Conservation (phyloP, 176 grass and related monocot species). For the Tillandsia fasciculata region DNA sequence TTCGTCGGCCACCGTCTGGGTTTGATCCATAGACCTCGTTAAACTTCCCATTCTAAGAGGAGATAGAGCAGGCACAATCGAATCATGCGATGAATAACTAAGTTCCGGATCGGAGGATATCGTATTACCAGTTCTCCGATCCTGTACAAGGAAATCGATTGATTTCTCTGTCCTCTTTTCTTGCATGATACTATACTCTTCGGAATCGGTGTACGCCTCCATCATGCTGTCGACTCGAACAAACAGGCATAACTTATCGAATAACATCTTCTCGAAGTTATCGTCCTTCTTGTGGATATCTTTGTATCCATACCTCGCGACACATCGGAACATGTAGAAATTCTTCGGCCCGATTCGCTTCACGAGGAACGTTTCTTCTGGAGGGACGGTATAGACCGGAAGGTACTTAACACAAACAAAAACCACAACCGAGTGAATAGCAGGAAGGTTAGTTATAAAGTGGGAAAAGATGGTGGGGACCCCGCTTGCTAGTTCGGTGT, state of each 20-base stretch:
- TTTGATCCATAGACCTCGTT: conserved; percentile 22
- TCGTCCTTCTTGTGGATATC: conserved; percentile 90
- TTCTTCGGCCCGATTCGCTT: conserved; percentile 79
- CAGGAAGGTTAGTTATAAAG: conserved; percentile 96
- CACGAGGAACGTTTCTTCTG: conserved; percentile 80
- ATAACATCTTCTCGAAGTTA: conserved; percentile 82
- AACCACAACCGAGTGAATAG: conserved; percentile 85
- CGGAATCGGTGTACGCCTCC: conserved; percentile 81
- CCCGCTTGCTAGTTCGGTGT: conserved; percentile 88
- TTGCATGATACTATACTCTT: conserved; percentile 38
- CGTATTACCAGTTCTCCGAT: conserved; percentile 20
- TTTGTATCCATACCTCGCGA: conserved; percentile 88
- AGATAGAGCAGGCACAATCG: conserved; percentile 45
- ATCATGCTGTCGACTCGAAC: conserved; percentile 89
- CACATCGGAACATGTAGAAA: conserved; percentile 91
- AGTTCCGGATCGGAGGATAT: conserved; percentile 40
- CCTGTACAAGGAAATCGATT: conserved; percentile 7
- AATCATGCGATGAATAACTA: conserved; percentile 57
- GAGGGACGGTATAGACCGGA: conserved; percentile 79
- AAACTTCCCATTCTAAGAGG: conserved; percentile 12
- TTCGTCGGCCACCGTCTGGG: conserved; percentile 44
- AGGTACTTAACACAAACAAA: conserved; percentile 97
- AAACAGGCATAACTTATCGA: conserved; percentile 50
- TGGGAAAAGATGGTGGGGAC: conserved; percentile 94
- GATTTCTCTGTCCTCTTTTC: conserved; percentile 8